phyloP scores from a whole-genome alignment of 2,329 filamentous ascomycete species.

The Cladophialophora exuberans region DNA sequence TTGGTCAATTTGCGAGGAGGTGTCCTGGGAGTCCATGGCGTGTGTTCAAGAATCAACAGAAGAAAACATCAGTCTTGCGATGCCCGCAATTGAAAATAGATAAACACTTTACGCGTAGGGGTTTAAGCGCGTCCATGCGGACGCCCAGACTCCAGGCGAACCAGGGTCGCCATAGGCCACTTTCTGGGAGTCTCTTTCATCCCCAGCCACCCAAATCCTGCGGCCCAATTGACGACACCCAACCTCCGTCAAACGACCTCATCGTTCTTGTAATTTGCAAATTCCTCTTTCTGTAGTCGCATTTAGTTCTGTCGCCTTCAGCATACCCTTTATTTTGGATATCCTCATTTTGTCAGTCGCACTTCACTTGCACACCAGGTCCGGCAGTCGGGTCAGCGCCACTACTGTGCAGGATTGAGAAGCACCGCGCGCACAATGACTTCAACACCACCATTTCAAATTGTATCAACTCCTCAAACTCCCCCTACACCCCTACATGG shows the following conservation, averaged over 20 bases:
- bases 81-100: too few relatives aligned
- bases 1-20: background rate
- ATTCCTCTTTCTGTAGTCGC: background rate
- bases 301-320: background rate
- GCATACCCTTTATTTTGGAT: too few relatives aligned
- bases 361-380: too few relatives aligned
- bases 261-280: too few relatives aligned
- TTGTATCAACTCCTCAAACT: slow-evolving; percentile 34
- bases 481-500: slow-evolving; percentile 52
- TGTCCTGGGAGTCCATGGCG: too few relatives aligned
- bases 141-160: too few relatives aligned
- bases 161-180: too few relatives aligned
- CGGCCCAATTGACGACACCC: background rate
- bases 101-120: too few relatives aligned
- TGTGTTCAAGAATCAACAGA: slow-evolving; percentile 16
- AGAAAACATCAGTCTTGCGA: background rate
- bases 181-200: too few relatives aligned
- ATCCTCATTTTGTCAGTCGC: too few relatives aligned
- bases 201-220: background rate
- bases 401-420: slow-evolving; percentile 14
- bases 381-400: slow-evolving; percentile 6
- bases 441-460: slow-evolving; percentile 48
- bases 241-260: slow-evolving; percentile 1
- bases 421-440: slow-evolving; percentile 41
- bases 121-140: too few relatives aligned